Evolutionary conservation across 179 eudicot genomes (phyloP).

Genomic region (Pouteria campechiana): DNA sequence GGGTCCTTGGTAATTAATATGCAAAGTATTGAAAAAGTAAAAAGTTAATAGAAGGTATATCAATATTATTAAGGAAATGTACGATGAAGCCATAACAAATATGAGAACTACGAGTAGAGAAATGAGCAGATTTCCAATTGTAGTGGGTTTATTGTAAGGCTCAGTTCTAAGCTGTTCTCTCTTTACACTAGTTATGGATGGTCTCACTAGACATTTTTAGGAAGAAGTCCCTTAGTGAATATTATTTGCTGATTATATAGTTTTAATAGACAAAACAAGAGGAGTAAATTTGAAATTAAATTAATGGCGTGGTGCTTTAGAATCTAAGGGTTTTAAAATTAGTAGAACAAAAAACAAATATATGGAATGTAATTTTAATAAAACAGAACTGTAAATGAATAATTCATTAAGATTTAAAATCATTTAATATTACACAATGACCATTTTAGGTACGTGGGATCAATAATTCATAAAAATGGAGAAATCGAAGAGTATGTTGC

Average conservation of each 20-base stretch:
- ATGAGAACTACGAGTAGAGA: too few species aligned
- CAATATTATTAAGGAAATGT: too few species aligned
- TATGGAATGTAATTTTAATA: neutral
- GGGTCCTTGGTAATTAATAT: too few species aligned
- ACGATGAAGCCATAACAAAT: too few species aligned
- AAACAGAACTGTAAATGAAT: neutral
- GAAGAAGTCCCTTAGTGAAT: neutral
- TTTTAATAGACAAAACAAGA: too few species aligned
- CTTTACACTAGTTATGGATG: too few species aligned
- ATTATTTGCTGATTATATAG: neutral
- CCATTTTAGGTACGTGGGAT: neutral
- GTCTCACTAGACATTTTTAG: neutral
- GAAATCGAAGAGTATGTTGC: neutral
- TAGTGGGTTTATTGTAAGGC: too few species aligned
- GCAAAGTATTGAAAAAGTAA: too few species aligned
- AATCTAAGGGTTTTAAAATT: neutral
- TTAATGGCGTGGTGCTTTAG: neutral
- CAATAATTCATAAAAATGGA: neutral
- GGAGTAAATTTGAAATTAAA: too few species aligned
- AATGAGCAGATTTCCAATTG: too few species aligned
- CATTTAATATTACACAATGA: neutral
- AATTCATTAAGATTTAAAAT: neutral
- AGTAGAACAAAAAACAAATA: neutral
- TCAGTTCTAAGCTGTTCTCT: too few species aligned
- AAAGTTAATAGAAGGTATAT: too few species aligned